Percentiles rank a stretch among this genome's conserved stretches.
Conservation (phyloP, 805 yeast genomes). For the Kazachstania viticola region DNA sequence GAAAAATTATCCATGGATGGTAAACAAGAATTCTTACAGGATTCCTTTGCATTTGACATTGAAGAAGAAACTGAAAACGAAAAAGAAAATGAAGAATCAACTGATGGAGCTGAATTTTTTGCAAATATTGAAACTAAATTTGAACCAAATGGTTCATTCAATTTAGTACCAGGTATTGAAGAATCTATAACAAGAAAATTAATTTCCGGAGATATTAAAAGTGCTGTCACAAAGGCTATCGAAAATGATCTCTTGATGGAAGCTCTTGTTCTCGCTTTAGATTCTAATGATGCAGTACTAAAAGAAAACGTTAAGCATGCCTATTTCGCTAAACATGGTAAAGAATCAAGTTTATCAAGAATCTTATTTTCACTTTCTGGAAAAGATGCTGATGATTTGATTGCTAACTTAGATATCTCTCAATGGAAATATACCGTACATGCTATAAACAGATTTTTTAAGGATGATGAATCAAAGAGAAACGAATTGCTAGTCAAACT, state of each 20-base stretch:
- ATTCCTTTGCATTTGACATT: conserved; percentile 30
- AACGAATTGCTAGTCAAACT: conserved; percentile 46
- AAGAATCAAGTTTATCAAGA: conserved; percentile 49
- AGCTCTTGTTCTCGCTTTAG: conserved; percentile 71
- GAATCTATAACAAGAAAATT: conserved; percentile 37
- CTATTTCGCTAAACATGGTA: conserved; percentile 50
- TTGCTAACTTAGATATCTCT: conserved; percentile 59
- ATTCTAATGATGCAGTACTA: conserved; percentile 43
- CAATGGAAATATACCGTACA: conserved; percentile 81
- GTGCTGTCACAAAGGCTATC: conserved; percentile 60
- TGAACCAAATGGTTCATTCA: conserved; percentile 46
- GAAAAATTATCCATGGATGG: conserved; percentile 41
- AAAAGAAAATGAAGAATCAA: conserved; percentile 8
- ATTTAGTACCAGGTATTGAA: conserved; percentile 35
- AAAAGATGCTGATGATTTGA: conserved; percentile 52
- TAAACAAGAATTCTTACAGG: conserved; percentile 37
- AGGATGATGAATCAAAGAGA: conserved; percentile 36
- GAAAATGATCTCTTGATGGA: conserved; percentile 55
- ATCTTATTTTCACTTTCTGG: conserved; percentile 55
- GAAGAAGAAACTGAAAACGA: conserved; percentile 15
- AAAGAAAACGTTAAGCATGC: conserved; percentile 60
- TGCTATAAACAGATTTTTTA: conserved; percentile 45
- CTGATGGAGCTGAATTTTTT: conserved; percentile 30
- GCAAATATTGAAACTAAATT: conserved; percentile 26
- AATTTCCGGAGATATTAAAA: conserved; percentile 47